Evolutionary conservation across 1,139 yeast species (phyloP).

Genomic region (Magnusiomyces magnusii): DNA sequence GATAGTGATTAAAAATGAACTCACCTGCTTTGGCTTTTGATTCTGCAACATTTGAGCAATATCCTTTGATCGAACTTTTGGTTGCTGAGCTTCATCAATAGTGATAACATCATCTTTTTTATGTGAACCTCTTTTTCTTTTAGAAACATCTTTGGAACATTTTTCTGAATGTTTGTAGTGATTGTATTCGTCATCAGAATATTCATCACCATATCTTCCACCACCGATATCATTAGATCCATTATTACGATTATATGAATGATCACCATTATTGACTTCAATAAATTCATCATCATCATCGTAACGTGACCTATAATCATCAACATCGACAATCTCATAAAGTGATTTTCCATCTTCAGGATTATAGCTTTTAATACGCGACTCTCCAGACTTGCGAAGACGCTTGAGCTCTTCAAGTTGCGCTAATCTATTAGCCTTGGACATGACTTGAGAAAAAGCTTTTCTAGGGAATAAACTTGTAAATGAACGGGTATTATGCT

Average conservation of each 20-base stretch:
- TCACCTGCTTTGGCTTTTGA: conserved; percentile 11
- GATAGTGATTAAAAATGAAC: not conserved
- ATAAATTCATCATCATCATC: conserved; percentile 22
- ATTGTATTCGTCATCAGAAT: conserved; percentile 26
- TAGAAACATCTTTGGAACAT: conserved; percentile 31
- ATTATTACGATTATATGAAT: conserved; percentile 14
- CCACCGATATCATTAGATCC: conserved; percentile 17
- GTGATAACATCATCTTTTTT: conserved; percentile 10
- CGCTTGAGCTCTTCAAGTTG: conserved; percentile 13
- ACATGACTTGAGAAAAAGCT: too few relatives aligned
- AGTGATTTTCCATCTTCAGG: conserved; percentile 11
- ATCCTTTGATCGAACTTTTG: conserved; percentile 15
- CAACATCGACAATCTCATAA: conserved; percentile 16
- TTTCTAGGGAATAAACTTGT: too few relatives aligned
- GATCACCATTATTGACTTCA: conserved; percentile 19
- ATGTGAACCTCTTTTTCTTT: conserved; percentile 8
- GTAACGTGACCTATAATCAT: conserved; percentile 10
- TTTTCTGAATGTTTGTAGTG: conserved; percentile 32
- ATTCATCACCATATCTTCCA: not conserved
- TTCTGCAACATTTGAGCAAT: conserved; percentile 9
- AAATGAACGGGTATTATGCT: not conserved
- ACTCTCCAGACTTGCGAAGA: conserved; percentile 7
- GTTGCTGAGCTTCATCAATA: conserved; percentile 17
- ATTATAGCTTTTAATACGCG: conserved; percentile 1
- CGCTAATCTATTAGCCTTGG: not conserved